These are phyloP conservation scores for Xylaria sp. DNA, from an alignment of 2,329 filamentous ascomycete species.

Conservation along the genomic window DNA sequence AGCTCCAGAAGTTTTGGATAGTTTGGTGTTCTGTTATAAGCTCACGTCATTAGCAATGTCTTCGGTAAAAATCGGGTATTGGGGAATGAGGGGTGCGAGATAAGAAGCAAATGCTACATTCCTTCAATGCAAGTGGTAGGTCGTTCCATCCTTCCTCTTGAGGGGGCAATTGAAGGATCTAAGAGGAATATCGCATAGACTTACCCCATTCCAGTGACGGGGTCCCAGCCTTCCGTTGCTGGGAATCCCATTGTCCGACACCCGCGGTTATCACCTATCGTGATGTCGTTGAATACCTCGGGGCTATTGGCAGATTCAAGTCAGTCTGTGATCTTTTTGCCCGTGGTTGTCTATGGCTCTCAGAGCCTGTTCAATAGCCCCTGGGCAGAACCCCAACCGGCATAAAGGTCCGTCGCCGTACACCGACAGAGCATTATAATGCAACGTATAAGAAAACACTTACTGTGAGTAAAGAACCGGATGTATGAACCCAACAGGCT, in stretches of 20 bases:
- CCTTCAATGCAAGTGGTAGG: too few relatives aligned
- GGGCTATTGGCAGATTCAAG: conserved; percentile 25
- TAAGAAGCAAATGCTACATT: neutral
- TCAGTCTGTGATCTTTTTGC: neutral
- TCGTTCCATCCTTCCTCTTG: too few relatives aligned
- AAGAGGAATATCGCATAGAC: neutral
- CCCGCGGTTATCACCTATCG: conserved; percentile 45
- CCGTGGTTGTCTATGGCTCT: neutral
- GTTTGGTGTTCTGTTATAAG: conserved; percentile 38
- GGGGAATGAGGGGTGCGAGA: too few relatives aligned
- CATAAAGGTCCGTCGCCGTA: too few relatives aligned
- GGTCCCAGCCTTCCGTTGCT: conserved; percentile 49
- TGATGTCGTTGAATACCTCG: conserved; percentile 48
- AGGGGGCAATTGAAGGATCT: neutral
- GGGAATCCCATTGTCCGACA: conserved; percentile 49
- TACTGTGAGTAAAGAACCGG: conserved; percentile 44
- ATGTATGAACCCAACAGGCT: conserved; percentile 58
- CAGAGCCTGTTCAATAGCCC: too few relatives aligned
- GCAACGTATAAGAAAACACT: too few relatives aligned
- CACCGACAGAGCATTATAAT: too few relatives aligned
- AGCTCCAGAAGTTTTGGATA: conserved; percentile 44
- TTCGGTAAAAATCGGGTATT: too few relatives aligned
- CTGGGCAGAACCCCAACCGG: too few relatives aligned
- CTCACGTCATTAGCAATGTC: conserved; percentile 12
- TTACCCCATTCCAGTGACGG: conserved; percentile 46